Percentiles rank a stretch among this genome's conserved stretches.
These are phyloP conservation scores for Podaxis sp. DNA, from an alignment of 768 basidiomycete species.

Conservation along the genomic window DNA sequence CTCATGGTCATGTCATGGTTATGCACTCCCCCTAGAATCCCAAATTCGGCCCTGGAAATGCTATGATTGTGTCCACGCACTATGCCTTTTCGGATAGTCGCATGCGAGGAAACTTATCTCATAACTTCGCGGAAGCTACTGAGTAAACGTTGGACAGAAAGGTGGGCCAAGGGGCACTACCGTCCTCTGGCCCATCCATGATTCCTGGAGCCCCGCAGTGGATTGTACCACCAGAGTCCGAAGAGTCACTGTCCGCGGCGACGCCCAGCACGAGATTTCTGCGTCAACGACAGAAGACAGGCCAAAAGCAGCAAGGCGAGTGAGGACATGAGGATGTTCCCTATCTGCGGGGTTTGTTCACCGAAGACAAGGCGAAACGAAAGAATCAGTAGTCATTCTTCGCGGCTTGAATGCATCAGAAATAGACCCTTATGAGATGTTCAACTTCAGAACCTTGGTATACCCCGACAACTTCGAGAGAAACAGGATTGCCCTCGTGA, in stretches of 20 bases:
- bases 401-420: too few species aligned
- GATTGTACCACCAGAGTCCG: background rate
- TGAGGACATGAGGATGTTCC: background rate
- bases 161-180: background rate
- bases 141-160: constrained; percentile 18
- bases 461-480: too few species aligned
- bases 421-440: too few species aligned
- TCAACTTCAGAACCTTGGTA: too few species aligned
- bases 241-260: background rate
- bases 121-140: constrained; percentile 18
- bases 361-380: background rate
- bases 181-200: constrained; percentile 10
- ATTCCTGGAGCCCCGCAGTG: background rate
- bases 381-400: too few species aligned
- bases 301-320: background rate
- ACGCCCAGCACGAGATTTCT: background rate
- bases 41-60: too few species aligned
- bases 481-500: too few species aligned
- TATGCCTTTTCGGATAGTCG: too few species aligned
- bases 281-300: constrained; percentile 2
- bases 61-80: too few species aligned
- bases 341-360: background rate
- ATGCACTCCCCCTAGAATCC: too few species aligned
- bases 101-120: constrained; percentile 14
- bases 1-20: too few species aligned